Evolutionary conservation across 2,329 filamentous ascomycete genomes (phyloP).

Genomic region (Rasamsonia emersonii): DNA sequence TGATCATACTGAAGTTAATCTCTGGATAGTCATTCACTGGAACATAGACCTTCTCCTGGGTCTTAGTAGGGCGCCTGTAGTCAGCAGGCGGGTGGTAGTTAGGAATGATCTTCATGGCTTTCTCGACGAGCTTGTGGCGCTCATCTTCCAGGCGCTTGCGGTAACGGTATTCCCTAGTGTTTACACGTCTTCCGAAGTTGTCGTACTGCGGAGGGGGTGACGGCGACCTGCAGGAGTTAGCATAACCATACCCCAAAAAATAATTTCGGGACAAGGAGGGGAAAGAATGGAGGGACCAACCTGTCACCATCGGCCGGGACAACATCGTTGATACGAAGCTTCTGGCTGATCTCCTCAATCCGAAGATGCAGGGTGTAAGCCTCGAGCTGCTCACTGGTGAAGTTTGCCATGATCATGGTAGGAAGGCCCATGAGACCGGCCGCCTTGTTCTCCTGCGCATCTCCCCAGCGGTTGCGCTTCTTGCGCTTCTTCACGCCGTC

Average conservation of each 20-base stretch:
- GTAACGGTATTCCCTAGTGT: slow-evolving; percentile 97
- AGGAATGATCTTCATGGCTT: slow-evolving; percentile 98
- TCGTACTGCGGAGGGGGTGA: slow-evolving; percentile 96
- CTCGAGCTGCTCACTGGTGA: slow-evolving; percentile 97
- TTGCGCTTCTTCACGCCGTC: slow-evolving; percentile 85
- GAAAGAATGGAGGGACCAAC: slow-evolving; percentile 51
- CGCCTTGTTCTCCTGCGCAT: slow-evolving; percentile 95
- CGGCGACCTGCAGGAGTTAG: slow-evolving; percentile 59
- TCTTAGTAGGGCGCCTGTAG: slow-evolving; percentile 98
- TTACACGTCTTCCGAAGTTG: slow-evolving; percentile 98
- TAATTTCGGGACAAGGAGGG: slow-evolving; percentile 2
- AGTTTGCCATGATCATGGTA: slow-evolving; percentile 91
- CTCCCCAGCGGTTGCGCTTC: slow-evolving; percentile 98
- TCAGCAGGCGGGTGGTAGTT: slow-evolving; percentile 99
- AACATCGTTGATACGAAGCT: slow-evolving; percentile 97
- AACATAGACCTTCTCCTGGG: slow-evolving; percentile 99
- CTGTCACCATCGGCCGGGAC: slow-evolving; percentile 93
- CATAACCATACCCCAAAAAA: slow-evolving; percentile 11
- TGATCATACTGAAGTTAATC: slow-evolving; percentile 99
- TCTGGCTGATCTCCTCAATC: slow-evolving; percentile 98
- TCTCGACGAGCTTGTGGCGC: slow-evolving; percentile 96
- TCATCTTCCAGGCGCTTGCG: slow-evolving; percentile 97
- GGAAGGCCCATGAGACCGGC: slow-evolving; percentile 95
- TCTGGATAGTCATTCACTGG: slow-evolving; percentile 99
- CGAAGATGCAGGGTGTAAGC: slow-evolving; percentile 93